These are phyloP conservation scores for Scenedesmus sp. DNA, from an alignment of 163 green algal species.

Conservation along the genomic window DNA sequence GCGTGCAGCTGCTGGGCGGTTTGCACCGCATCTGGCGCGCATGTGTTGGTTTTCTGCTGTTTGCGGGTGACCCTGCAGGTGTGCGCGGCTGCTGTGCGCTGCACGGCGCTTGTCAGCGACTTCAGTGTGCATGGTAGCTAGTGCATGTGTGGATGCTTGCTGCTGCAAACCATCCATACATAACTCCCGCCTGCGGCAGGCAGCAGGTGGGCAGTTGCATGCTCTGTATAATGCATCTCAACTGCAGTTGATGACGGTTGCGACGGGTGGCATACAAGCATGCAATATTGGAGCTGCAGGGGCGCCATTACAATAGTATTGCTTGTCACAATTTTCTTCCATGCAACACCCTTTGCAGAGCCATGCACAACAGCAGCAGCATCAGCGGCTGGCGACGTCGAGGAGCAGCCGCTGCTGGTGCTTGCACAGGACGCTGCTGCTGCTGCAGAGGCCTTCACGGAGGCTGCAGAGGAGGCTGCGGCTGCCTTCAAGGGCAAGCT, in stretches of 20 bases:
- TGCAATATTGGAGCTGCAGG: too few relatives aligned
- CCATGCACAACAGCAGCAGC: background rate
- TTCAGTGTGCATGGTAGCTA: too few relatives aligned
- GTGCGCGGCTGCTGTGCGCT: background rate
- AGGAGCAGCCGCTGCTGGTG: background rate
- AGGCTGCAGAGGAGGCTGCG: constrained; percentile 18
- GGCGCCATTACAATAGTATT: too few relatives aligned
- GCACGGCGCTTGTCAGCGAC: background rate
- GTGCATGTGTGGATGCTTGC: too few relatives aligned
- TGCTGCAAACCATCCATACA: too few relatives aligned
- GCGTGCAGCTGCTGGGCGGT: background rate
- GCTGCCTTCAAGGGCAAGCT: constrained; percentile 35
- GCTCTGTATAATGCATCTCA: too few relatives aligned
- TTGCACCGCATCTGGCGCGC: background rate
- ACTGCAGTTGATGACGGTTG: too few relatives aligned
- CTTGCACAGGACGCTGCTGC: constrained; percentile 4
- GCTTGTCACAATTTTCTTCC: too few relatives aligned
- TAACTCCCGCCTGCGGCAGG: too few relatives aligned
- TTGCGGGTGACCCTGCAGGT: background rate
- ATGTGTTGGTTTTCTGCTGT: background rate
- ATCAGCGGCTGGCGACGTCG: background rate
- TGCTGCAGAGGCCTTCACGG: constrained; percentile 6
- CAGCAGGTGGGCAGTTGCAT: too few relatives aligned
- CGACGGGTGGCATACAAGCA: too few relatives aligned
- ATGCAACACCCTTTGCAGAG: too few relatives aligned